These are phyloP conservation scores for Candida koratica DNA, from an alignment of 805 yeast genomes.

Conservation along the genomic window DNA sequence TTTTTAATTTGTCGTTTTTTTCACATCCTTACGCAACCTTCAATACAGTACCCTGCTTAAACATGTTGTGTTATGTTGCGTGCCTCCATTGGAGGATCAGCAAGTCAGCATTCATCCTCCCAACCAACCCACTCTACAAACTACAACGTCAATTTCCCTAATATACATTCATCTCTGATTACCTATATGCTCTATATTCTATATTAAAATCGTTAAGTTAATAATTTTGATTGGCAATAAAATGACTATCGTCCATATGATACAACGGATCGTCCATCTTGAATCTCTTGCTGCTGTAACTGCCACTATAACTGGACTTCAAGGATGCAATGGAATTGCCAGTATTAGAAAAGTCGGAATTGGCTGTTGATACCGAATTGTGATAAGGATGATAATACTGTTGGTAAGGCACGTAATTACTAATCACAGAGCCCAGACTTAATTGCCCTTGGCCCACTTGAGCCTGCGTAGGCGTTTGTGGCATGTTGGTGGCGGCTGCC, in stretches of 20 bases:
- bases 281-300: conserved; percentile 8
- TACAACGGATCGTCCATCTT: conserved; percentile 11
- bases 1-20: neutral
- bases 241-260: conserved; percentile 13
- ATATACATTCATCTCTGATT: neutral
- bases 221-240: conserved; percentile 5
- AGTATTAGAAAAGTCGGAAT: conserved; percentile 6
- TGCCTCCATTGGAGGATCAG: neutral
- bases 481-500: neutral
- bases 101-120: no score
- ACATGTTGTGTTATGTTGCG: neutral
- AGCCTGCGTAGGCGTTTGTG: conserved; percentile 1
- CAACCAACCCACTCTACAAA: no score
- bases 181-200: neutral
- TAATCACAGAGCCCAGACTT: neutral
- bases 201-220: conserved; percentile 1
- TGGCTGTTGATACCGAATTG: conserved; percentile 6
- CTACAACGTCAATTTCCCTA: no score
- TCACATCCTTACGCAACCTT: neutral
- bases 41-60: conserved; percentile 4
- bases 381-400: conserved; percentile 13
- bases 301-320: conserved; percentile 1
- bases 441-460: conserved; percentile 1
- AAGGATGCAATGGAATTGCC: conserved; percentile 3
- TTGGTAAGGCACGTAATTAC: conserved; percentile 11